phyloP scores from a whole-genome alignment of 2,329 filamentous ascomycete genomes.

The Ophiostoma himal-ulmi region DNA sequence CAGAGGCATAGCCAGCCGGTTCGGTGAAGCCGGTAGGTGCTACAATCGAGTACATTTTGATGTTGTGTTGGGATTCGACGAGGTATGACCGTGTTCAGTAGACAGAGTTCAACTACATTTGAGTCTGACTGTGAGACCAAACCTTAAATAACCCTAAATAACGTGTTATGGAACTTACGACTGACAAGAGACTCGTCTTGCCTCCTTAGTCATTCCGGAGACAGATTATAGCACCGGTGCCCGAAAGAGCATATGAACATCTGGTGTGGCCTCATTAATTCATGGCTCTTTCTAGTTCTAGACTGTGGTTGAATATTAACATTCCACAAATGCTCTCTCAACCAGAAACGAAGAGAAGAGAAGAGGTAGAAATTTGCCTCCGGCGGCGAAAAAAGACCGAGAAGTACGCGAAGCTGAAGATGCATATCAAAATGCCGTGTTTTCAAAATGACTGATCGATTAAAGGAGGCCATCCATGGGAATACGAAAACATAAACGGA shows the following conservation, averaged over 20 bases:
- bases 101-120: too few relatives aligned
- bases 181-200: neutral
- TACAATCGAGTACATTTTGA: conserved; percentile 10
- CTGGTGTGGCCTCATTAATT: too few relatives aligned
- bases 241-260: too few relatives aligned
- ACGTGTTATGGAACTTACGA: neutral
- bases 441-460: neutral
- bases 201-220: neutral
- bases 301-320: neutral
- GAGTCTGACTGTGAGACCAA: neutral
- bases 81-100: neutral
- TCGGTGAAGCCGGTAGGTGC: conserved; percentile 12
- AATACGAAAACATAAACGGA: too few relatives aligned
- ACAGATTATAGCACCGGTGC: neutral
- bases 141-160: neutral
- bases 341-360: neutral
- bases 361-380: neutral
- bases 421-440: neutral
- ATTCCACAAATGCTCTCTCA: neutral
- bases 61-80: neutral
- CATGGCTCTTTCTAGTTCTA: neutral
- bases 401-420: neutral
- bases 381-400: neutral
- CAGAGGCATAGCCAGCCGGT: conserved; percentile 5
- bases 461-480: too few relatives aligned